Base-by-base conservation (phyloP, 2,329 filamentous ascomycete genomes). In the Seiridium cupressi region DNA sequence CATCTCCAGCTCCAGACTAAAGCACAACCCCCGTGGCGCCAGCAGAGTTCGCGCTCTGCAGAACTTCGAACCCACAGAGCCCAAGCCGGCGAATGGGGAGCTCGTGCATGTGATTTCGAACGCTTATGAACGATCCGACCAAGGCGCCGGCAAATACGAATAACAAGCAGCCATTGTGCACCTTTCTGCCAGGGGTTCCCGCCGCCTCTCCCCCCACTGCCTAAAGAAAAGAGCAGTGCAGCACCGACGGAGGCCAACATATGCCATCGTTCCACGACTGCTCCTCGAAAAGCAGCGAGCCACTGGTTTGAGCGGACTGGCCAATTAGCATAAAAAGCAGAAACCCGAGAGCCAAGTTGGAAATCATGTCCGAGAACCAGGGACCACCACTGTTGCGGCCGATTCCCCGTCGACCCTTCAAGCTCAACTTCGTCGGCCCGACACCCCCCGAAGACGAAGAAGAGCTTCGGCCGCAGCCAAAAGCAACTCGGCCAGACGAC, bases 371-470 rank as follows among this genome's bases (percentile, higher is more conserved):
- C 10, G 36, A 18, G 9, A 48, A 47, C 13, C 55, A 57, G 38
- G 75, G 79, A 47, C 84, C 85, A 60, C 80, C 80, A 44, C 76
- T 92, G 64, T 71, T 90, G 64, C 87, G 88, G 54, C 92, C 92
- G 5, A 83, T 88, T 62, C 89, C 91, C 31, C 86, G 89, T 61
- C 86, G 91, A 49, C 83, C 89, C 13, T 93, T 93, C 76, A 83
- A 88, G 36, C 73, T 89, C 61, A 81, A 81, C 60, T 76, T 81
- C 51, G 74, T 74, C 57, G 77, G 74, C 62, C 75, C 77, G 44
- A 81, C 79, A 7, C 79, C 81, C 5, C 78, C 79, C 1, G 72
- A 73, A 35, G 72, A 77, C 56, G 69, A 72, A 32, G 68, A 75
- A 44, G 70, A 73, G 35, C 26, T 69, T 73, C 59, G 63, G 68